Evolutionary conservation across 2,329 filamentous ascomycete species (phyloP), one percentile per base, ranked within the genome.

Genomic region (Ampelomyces quisqualis): DNA sequence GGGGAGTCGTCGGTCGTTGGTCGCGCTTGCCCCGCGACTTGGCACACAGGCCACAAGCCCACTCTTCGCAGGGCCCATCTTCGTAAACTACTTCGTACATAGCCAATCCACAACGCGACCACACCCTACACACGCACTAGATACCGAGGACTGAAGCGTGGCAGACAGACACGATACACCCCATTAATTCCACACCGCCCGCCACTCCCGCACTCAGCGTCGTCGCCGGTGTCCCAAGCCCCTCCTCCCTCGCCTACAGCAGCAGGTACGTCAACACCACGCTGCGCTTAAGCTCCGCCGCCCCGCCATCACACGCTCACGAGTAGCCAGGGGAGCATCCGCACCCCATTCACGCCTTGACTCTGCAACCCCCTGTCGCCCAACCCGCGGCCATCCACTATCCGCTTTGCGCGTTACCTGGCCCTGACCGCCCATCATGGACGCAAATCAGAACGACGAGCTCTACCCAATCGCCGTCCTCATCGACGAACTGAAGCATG

Each of bases 401-500:
- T 47, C 56, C 48, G 43, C 30, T 43, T 34, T 30, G 47, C 44
- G 49, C 42, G 37, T 49, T 45, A 49, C 53, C 49, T 49, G 40
- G 50, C 46, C 45, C 41, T 32, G 38, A 53, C 34, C 40, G 45
- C 53, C 47, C 57, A 64, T 36, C 53, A 97, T 97, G 91, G 89
- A 96, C 76, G 86, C 85, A 75, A 88, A 85, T 74, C 84, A 91
- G 77, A 94, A 86, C 73, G 93, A 98, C 76, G 94, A 97, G 84
- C 90, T 98, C 67, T 98, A 97, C 74, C 93, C 93, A 71, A 98
- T 98, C 78, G 93, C 94, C 68, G 93, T 98, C 60, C 85, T 98
- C 74, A 98, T 98, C 74, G 93, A 98, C 73, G 93, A 98, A 82
- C 81, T 98, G 67, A 98, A 98, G 91, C 93, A 98, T 73, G 93